Percentiles rank a stretch among this genome's conserved stretches.
Conservation (phyloP, 2,329 filamentous ascomycete species). For the Ophiostoma ips region DNA sequence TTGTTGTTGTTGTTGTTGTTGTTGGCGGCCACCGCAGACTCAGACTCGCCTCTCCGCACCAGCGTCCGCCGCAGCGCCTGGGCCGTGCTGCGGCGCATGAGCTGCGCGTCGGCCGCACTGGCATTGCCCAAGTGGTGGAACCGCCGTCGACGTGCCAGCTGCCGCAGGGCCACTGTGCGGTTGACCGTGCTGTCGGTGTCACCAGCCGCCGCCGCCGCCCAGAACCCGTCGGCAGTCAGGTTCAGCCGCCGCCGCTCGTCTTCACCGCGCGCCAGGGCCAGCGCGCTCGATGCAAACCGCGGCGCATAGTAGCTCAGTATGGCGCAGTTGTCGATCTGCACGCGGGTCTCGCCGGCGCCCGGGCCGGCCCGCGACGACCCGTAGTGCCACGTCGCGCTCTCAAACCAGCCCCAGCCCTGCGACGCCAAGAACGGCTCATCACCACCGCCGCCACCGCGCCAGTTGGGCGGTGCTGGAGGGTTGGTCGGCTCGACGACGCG, state of each 20-base stretch:
- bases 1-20: too few relatives aligned
- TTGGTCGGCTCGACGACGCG: conserved; percentile 22
- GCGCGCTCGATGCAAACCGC: conserved; percentile 19
- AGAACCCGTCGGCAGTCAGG: conserved; percentile 27
- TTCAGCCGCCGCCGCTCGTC: conserved; percentile 26
- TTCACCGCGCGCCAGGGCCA: conserved; percentile 17
- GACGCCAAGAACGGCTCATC: conserved; percentile 27
- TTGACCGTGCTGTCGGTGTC: not conserved
- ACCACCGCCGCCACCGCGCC: conserved; percentile 19
- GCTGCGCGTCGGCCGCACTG: conserved; percentile 19
- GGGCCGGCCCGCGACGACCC: conserved; percentile 24
- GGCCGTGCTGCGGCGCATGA: conserved; percentile 22
- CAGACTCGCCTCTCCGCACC: not conserved
- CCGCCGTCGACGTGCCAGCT: conserved; percentile 24
- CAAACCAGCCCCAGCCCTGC: conserved; percentile 31
- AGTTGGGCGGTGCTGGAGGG: conserved; percentile 25
- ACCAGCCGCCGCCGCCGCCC: conserved; percentile 15
- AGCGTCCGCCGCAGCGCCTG: conserved; percentile 18
- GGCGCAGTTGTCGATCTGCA: conserved; percentile 27
- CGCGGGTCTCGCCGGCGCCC: conserved; percentile 28
- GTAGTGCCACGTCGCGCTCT: conserved; percentile 29
- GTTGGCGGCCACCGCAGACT: too few relatives aligned
- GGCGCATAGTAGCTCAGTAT: conserved; percentile 32
- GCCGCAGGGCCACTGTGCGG: conserved; percentile 18
- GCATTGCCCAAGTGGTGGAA: conserved; percentile 23